Conservation (phyloP, 306 rosid genomes). For the Castanea mollissima region DNA sequence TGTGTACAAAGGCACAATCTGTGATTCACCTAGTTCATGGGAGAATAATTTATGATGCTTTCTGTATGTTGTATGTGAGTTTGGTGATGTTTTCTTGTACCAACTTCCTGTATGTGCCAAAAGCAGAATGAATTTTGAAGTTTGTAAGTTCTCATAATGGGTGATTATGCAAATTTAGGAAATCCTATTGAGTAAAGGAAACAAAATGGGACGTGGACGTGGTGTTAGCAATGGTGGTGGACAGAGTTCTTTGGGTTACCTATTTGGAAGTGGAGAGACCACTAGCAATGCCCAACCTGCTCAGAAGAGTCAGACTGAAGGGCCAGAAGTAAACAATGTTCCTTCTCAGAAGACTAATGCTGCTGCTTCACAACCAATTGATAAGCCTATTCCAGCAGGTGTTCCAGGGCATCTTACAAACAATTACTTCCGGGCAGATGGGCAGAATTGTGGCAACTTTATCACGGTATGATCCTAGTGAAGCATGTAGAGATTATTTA, state of each 20-base stretch:
- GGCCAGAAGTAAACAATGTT: conserved; percentile 22
- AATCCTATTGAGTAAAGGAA: neutral
- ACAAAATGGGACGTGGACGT: conserved; percentile 81
- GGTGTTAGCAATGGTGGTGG: conserved; percentile 88
- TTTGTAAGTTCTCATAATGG: neutral
- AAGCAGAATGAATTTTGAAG: neutral
- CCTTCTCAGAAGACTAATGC: conserved; percentile 23
- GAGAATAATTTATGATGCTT: neutral
- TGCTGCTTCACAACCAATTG: conserved; percentile 38
- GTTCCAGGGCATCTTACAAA: conserved; percentile 64
- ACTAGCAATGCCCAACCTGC: conserved; percentile 27
- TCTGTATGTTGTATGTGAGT: neutral
- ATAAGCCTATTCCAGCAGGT: conserved; percentile 66
- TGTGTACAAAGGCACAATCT: neutral
- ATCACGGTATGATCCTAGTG: conserved; percentile 57
- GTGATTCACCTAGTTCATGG: neutral
- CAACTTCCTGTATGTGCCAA: neutral
- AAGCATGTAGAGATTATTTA: neutral
- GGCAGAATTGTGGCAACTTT: conserved; percentile 93
- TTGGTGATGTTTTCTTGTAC: neutral
- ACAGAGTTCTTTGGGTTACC: conserved; percentile 79
- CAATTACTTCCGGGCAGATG: conserved; percentile 76
- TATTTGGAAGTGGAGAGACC: conserved; percentile 68
- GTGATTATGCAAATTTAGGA: conserved; percentile 4
- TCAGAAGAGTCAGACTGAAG: conserved; percentile 18